Evolutionary conservation across 352 stramenopile genomes (phyloP).

Genomic region (Plasmopara viticola): DNA sequence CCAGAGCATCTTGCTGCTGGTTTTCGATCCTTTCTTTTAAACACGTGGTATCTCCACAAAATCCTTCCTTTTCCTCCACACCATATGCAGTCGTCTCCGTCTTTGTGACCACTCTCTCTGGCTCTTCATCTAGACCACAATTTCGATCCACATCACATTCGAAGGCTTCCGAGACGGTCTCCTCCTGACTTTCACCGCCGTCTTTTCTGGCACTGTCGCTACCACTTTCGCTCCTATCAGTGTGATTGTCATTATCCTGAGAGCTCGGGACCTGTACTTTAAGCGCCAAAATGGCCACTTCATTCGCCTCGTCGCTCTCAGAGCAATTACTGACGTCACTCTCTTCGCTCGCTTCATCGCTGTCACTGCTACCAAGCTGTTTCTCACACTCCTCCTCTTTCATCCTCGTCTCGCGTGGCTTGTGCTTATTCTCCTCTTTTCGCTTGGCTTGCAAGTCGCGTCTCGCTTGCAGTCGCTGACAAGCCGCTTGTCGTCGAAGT

Average conservation of each 20-base stretch:
- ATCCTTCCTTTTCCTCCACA: neutral
- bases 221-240: neutral
- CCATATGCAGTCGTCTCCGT: neutral
- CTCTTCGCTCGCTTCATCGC: conserved; percentile 36
- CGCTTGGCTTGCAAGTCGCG: neutral
- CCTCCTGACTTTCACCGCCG: neutral
- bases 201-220: neutral
- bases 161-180: neutral
- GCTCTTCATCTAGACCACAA: conserved; percentile 2
- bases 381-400: conserved; percentile 1
- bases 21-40: neutral
- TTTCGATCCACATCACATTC: neutral
- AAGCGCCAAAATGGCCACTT: conserved; percentile 40
- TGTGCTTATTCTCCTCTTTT: neutral
- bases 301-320: conserved; percentile 33
- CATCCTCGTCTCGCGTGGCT: neutral
- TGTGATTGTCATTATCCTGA: neutral
- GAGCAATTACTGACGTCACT: conserved; percentile 73
- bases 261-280: conserved; percentile 13
- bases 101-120: neutral
- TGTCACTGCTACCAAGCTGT: conserved; percentile 1
- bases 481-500: conserved; percentile 40
- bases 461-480: conserved; percentile 33
- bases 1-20: conserved; percentile 1
- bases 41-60: neutral